Evolutionary conservation across 768 basidiomycete species (phyloP).

Genomic region (Psilocybe sp.): DNA sequence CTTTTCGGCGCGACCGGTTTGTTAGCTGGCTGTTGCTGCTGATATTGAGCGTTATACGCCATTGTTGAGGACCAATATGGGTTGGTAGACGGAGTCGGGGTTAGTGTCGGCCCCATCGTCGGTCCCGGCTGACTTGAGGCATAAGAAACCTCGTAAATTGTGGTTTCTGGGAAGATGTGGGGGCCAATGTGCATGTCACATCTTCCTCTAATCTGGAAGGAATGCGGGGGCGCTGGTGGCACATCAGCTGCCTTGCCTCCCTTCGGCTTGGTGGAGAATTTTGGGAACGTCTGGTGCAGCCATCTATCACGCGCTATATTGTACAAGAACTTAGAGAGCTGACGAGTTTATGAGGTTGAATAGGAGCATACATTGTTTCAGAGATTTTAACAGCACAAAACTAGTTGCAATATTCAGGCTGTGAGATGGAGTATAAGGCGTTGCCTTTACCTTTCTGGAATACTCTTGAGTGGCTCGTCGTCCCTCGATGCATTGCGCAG

Average conservation of each 20-base stretch:
- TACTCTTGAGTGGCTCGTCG: conserved; percentile 33
- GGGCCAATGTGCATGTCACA: conserved; percentile 77
- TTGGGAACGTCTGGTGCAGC: conserved; percentile 65
- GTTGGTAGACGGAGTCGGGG: conserved; percentile 19
- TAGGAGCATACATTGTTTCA: conserved; percentile 61
- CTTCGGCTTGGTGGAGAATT: conserved; percentile 66
- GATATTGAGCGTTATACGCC: conserved; percentile 8
- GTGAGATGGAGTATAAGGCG: neutral
- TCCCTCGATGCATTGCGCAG: conserved; percentile 37
- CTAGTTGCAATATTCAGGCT: conserved; percentile 29
- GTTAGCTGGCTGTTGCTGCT: neutral
- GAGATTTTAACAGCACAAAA: conserved; percentile 59
- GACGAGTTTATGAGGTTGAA: neutral
- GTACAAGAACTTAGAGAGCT: neutral
- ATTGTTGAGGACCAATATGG: conserved; percentile 19
- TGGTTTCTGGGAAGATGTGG: conserved; percentile 65
- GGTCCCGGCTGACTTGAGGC: conserved; percentile 28
- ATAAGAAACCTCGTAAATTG: conserved; percentile 74
- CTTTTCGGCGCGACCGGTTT: too few relatives aligned
- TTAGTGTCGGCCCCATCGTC: conserved; percentile 19
- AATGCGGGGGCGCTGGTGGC: conserved; percentile 54
- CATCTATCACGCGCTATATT: conserved; percentile 68
- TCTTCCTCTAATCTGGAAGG: conserved; percentile 59
- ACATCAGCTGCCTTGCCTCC: conserved; percentile 52
- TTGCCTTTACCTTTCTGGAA: conserved; percentile 54